Conservation (phyloP, 1,139 yeast species). For the Yamadazyma membranifaciens region DNA sequence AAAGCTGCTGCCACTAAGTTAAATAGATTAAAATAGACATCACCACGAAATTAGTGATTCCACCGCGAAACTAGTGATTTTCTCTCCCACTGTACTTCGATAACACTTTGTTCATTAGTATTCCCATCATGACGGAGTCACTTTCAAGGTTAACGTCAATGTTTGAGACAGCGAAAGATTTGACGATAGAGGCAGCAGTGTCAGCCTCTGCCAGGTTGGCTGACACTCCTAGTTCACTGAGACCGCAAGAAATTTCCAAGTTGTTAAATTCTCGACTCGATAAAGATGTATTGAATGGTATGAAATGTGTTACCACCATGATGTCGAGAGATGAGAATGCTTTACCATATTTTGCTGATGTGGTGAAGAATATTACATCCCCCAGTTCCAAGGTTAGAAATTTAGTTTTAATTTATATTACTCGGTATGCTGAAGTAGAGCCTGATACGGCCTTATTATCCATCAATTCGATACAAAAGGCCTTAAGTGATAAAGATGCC, state of each 20-base stretch:
- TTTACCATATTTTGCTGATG: conserved; percentile 73
- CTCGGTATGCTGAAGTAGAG: conserved; percentile 77
- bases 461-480: conserved; percentile 87
- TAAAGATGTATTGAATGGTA: conserved; percentile 70
- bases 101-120: not conserved
- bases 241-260: conserved; percentile 63
- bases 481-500: conserved; percentile 69
- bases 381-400: conserved; percentile 66
- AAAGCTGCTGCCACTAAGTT: conserved; percentile 56
- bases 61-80: too few species aligned
- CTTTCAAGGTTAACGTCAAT: conserved; percentile 41
- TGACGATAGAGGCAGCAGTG: conserved; percentile 80
- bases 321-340: conserved; percentile 67
- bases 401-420: conserved; percentile 74
- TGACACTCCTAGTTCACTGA: conserved; percentile 52
- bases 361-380: conserved; percentile 83
- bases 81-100: not conserved
- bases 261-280: conserved; percentile 69
- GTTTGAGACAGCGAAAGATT: conserved; percentile 78
- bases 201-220: conserved; percentile 69
- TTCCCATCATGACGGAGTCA: conserved; percentile 36
- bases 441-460: conserved; percentile 88
- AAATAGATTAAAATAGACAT: conserved; percentile 15
- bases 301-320: conserved; percentile 69
- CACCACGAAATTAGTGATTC: not conserved